Conservation (phyloP, 2,329 filamentous ascomycete genomes). For the Cladosporium sp. region DNA sequence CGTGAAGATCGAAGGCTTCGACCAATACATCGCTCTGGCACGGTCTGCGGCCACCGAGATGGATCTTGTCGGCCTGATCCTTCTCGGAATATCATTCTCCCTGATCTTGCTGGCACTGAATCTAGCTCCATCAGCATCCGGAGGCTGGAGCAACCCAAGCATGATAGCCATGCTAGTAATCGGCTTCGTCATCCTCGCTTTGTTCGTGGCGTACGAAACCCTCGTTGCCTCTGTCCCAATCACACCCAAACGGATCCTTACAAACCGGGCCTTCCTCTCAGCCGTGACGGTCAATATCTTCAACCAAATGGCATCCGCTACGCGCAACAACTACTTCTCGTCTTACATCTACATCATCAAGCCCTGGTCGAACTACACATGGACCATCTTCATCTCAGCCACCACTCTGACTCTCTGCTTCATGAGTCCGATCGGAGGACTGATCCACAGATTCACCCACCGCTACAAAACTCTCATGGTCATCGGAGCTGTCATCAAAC, state of each 20-base stretch:
- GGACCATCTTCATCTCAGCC: slow-evolving; percentile 39
- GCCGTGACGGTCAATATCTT: slow-evolving; percentile 17
- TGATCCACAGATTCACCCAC: slow-evolving; percentile 34
- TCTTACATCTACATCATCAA: slow-evolving; percentile 39
- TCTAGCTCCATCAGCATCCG: slow-evolving; percentile 17
- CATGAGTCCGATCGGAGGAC: slow-evolving; percentile 30
- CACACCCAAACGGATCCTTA: slow-evolving; percentile 21
- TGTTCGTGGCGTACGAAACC: slow-evolving; percentile 22
- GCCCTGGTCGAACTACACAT: slow-evolving; percentile 39
- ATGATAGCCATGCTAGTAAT: too few relatives aligned
- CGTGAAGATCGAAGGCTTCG: neutral
- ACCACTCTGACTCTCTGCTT: slow-evolving; percentile 39
- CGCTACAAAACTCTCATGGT: slow-evolving; percentile 41
- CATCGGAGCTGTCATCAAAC: slow-evolving; percentile 33
- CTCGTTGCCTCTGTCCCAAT: slow-evolving; percentile 19
- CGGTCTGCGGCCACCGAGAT: slow-evolving; percentile 23
- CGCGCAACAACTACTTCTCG: slow-evolving; percentile 18
- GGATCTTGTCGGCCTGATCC: slow-evolving; percentile 19
- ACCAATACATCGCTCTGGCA: slow-evolving; percentile 15
- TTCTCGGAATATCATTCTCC: slow-evolving; percentile 21
- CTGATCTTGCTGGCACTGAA: slow-evolving; percentile 22
- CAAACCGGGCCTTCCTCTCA: slow-evolving; percentile 20
- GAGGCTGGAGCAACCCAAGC: too few relatives aligned
- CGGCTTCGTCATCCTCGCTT: too few relatives aligned
- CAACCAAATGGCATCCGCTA: slow-evolving; percentile 18